Conservation (phyloP, 2,329 filamentous ascomycete genomes). For the Fusarium sp. region DNA sequence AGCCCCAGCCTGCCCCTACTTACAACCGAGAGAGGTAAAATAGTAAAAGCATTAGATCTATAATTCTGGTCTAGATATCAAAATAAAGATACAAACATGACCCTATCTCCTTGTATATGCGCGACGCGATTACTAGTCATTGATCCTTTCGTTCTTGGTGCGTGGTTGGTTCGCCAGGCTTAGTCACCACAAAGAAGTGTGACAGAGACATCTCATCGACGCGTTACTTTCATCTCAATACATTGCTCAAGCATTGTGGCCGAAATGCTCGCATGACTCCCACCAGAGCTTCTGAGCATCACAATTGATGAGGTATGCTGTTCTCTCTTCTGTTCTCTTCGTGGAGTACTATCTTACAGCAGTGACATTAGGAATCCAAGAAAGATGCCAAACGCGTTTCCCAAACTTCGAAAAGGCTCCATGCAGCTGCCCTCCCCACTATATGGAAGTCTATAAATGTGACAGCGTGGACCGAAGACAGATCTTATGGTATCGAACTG, state of each 20-base stretch:
- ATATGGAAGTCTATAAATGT: neutral
- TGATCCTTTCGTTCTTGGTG: too few relatives aligned
- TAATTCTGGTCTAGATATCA: slow-evolving; percentile 2
- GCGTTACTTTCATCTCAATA: too few relatives aligned
- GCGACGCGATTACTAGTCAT: slow-evolving; percentile 1
- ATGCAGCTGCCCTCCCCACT: neutral
- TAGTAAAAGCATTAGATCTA: neutral
- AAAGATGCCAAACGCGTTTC: neutral
- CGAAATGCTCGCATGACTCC: neutral
- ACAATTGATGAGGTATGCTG: neutral
- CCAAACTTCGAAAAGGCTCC: neutral
- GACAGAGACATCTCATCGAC: too few relatives aligned
- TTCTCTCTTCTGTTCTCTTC: neutral
- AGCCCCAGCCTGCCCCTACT: slow-evolving; percentile 28
- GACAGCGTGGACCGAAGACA: neutral
- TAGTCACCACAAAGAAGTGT: too few relatives aligned
- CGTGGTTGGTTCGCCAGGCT: too few relatives aligned
- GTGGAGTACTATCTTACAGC: too few relatives aligned
- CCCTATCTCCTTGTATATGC: neutral
- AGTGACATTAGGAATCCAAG: neutral
- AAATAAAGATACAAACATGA: neutral
- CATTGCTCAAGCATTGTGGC: neutral
- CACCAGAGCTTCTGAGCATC: neutral
- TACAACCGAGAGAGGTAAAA: slow-evolving; percentile 43
- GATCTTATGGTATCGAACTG: neutral